Conservation (phyloP, 2,329 filamentous ascomycete species). For the Phyllosticta citriasiana region DNA sequence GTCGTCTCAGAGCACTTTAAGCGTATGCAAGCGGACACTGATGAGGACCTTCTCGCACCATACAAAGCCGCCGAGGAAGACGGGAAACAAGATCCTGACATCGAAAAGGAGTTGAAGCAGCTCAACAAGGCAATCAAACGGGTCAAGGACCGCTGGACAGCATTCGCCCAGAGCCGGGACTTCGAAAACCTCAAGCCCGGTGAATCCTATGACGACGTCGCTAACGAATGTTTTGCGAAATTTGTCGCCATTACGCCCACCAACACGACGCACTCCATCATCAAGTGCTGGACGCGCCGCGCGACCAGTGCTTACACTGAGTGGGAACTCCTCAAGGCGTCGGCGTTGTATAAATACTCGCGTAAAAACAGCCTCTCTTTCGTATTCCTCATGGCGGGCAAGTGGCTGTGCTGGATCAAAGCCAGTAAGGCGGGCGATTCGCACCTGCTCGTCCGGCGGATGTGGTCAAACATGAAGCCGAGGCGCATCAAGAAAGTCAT, state of each 20-base stretch:
- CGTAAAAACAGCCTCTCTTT: constrained; percentile 18
- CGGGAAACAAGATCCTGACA: constrained; percentile 11
- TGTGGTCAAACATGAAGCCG: constrained; percentile 24
- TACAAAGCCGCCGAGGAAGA: neutral
- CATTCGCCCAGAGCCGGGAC: neutral
- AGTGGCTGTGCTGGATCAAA: constrained; percentile 31
- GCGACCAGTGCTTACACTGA: constrained; percentile 10
- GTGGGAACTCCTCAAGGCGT: constrained; percentile 40
- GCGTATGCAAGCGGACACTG: constrained; percentile 15
- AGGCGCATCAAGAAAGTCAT: constrained; percentile 17
- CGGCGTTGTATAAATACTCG: constrained; percentile 26
- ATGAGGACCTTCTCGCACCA: constrained; percentile 15
- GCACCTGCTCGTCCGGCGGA: constrained; percentile 13
- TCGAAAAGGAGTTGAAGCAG: neutral
- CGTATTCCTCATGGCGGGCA: constrained; percentile 31
- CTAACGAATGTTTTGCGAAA: constrained; percentile 15
- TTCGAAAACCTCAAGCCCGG: constrained; percentile 1
- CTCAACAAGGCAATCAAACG: neutral
- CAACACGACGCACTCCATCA: constrained; percentile 9
- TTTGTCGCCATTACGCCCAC: constrained; percentile 18
- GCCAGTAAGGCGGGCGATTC: constrained; percentile 12
- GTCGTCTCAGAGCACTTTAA: constrained; percentile 20
- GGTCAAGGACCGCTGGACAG: neutral
- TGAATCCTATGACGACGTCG: constrained; percentile 10
- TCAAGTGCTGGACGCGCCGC: constrained; percentile 7